Percentiles rank a stretch among this genome's conserved stretches.
These are phyloP conservation scores for Meyerozyma athensensis DNA, from an alignment of 1,139 yeast species.

Conservation along the genomic window DNA sequence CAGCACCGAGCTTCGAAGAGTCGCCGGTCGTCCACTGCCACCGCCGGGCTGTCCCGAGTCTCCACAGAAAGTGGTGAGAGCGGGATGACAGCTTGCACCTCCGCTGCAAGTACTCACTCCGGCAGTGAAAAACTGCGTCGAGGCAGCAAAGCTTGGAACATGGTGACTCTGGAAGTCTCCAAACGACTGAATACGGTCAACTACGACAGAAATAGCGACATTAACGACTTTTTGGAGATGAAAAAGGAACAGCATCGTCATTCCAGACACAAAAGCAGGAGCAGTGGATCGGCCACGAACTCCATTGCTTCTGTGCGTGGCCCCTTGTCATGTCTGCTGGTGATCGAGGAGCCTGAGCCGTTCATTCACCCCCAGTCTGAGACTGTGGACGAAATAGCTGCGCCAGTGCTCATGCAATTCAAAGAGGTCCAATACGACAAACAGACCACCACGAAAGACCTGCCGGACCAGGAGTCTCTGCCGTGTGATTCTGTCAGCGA, in stretches of 20 bases:
- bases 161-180: conserved; percentile 3
- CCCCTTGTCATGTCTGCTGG: neutral
- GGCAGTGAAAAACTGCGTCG: neutral
- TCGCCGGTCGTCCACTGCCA: neutral
- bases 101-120: neutral
- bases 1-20: conserved; percentile 10
- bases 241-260: neutral
- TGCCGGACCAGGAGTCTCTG: conserved; percentile 7
- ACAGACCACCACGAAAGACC: conserved; percentile 1
- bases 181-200: neutral
- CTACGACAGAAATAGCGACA: conserved; percentile 2
- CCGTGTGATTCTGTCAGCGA: conserved; percentile 4
- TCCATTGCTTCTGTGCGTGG: neutral
- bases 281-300: neutral
- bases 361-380: neutral
- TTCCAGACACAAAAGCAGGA: neutral
- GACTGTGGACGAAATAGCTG: neutral
- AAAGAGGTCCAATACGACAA: conserved; percentile 11
- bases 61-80: neutral
- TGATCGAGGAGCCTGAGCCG: neutral
- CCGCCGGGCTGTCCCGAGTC: neutral
- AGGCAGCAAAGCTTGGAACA: neutral
- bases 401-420: conserved; percentile 6
- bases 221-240: conserved; percentile 4
- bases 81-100: neutral